A percentile compares a stretch with the other conserved stretches of the same genome.
phyloP scores from a whole-genome alignment of 1,139 yeast species.

The Hemisphaericaspora subhashii region DNA sequence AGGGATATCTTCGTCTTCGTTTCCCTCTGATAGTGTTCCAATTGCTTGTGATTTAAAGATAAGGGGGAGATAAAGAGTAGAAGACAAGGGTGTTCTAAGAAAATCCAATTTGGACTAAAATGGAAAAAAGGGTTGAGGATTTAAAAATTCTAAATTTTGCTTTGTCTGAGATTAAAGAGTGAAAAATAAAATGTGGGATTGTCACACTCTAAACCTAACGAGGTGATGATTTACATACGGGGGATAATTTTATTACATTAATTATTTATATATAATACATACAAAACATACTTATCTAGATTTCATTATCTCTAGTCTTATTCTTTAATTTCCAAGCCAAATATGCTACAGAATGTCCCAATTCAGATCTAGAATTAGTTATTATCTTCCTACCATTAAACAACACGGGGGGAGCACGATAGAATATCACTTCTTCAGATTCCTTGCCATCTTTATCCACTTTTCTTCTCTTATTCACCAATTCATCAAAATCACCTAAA shows the following conservation, averaged over 20 bases:
- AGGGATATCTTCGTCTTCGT: too few species aligned
- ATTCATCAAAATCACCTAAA: slow-evolving; percentile 20
- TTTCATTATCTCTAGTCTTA: not conserved
- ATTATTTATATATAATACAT: not conserved
- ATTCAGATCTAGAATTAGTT: slow-evolving; percentile 23
- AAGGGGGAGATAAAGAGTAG: too few species aligned
- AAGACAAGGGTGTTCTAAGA: too few species aligned
- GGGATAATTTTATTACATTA: not conserved
- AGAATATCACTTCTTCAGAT: slow-evolving; percentile 65
- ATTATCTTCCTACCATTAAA: slow-evolving; percentile 53
- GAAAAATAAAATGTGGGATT: too few species aligned
- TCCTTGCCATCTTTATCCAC: slow-evolving; percentile 19
- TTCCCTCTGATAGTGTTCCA: too few species aligned
- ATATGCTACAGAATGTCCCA: slow-evolving; percentile 73
- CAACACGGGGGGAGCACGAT: slow-evolving; percentile 70
- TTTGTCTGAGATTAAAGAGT: too few species aligned
- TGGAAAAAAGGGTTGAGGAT: too few species aligned
- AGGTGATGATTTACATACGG: not conserved
- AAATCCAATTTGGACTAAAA: too few species aligned
- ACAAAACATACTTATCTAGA: slow-evolving; percentile 3
- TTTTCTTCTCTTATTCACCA: slow-evolving; percentile 22
- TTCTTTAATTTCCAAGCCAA: slow-evolving; percentile 58
- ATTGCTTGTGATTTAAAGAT: too few species aligned
- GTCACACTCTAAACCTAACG: too few species aligned
- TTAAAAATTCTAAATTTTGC: too few species aligned